These are phyloP conservation scores for Aspergillus chevalieri DNA, from an alignment of 2,329 filamentous ascomycete species.

Conservation along the genomic window DNA sequence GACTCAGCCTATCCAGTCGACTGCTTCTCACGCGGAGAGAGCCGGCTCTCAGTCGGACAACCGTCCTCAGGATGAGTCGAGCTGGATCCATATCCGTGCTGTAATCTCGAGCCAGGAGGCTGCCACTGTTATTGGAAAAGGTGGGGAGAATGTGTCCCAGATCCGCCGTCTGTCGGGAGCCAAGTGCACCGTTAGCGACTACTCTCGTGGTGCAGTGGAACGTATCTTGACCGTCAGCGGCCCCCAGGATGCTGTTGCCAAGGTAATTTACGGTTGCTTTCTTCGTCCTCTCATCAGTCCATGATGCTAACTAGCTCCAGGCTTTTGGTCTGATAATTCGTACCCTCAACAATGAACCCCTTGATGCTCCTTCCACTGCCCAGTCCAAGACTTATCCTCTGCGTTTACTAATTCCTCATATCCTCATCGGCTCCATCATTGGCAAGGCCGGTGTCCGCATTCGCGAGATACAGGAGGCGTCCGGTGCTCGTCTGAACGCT, in stretches of 20 bases:
- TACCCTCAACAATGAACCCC: constrained; percentile 92
- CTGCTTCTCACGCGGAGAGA: constrained; percentile 49
- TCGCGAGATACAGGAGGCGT: constrained; percentile 96
- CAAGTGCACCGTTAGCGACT: constrained; percentile 98
- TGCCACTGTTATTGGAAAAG: constrained; percentile 96
- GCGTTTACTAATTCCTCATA: constrained; percentile 89
- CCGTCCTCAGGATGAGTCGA: constrained; percentile 72
- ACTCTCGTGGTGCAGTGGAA: constrained; percentile 92
- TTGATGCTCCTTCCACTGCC: constrained; percentile 78
- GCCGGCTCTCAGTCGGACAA: constrained; percentile 37
- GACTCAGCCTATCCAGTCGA: constrained; percentile 55
- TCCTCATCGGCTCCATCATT: constrained; percentile 97
- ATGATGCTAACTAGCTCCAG: constrained; percentile 40
- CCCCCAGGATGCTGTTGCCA: constrained; percentile 90
- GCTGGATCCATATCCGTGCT: constrained; percentile 94
- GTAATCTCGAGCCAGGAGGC: constrained; percentile 97
- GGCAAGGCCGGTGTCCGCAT: constrained; percentile 94
- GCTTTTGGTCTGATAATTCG: constrained; percentile 97
- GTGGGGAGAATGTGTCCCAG: constrained; percentile 95
- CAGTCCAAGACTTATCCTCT: constrained; percentile 97
- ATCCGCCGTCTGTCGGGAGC: constrained; percentile 92
- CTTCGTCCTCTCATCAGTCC: constrained; percentile 10
- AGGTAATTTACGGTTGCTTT: constrained; percentile 53
- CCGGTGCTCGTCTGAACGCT: constrained; percentile 90
- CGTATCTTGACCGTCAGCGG: constrained; percentile 96